Evolutionary conservation across 805 yeast species (phyloP).

Genomic region (Spathaspora boniae): DNA sequence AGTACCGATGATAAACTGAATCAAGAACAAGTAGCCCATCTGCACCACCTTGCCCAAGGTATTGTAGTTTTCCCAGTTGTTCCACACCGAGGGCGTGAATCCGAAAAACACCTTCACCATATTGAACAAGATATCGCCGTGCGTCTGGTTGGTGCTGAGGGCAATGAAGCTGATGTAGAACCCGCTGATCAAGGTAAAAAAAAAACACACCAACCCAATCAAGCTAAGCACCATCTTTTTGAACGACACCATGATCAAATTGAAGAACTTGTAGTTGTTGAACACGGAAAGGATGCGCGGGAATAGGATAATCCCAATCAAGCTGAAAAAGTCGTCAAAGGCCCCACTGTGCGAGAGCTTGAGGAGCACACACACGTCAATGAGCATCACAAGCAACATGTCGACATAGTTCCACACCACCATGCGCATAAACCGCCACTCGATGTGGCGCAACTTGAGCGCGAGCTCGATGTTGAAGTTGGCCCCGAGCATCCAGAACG

Average conservation of each 20-base stretch:
- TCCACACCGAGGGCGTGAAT: constrained; percentile 60
- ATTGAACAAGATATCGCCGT: constrained; percentile 46
- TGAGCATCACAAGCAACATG: constrained; percentile 35
- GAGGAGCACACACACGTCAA: constrained; percentile 31
- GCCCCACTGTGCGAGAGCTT: constrained; percentile 14
- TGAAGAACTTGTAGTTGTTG: constrained; percentile 50
- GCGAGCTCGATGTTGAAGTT: constrained; percentile 48
- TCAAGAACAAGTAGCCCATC: constrained; percentile 49
- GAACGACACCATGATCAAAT: constrained; percentile 48
- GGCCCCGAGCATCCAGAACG: constrained; percentile 44
- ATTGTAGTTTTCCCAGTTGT: constrained; percentile 48
- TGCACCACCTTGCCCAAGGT: constrained; percentile 44
- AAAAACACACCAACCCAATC: constrained; percentile 45
- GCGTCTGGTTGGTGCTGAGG: constrained; percentile 39
- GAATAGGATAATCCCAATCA: constrained; percentile 45
- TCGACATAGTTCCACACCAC: constrained; percentile 56
- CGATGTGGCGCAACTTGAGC: constrained; percentile 41
- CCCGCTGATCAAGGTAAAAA: constrained; percentile 49
- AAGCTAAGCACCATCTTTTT: constrained; percentile 50
- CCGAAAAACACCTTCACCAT: constrained; percentile 53
- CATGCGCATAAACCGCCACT: constrained; percentile 42
- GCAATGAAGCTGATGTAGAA: constrained; percentile 54
- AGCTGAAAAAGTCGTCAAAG: constrained; percentile 34
- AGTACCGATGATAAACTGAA: constrained; percentile 53
- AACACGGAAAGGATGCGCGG: constrained; percentile 49